Evolutionary conservation across 2,329 filamentous ascomycete species (phyloP).

Genomic region (Exophiala dermatitidis): DNA sequence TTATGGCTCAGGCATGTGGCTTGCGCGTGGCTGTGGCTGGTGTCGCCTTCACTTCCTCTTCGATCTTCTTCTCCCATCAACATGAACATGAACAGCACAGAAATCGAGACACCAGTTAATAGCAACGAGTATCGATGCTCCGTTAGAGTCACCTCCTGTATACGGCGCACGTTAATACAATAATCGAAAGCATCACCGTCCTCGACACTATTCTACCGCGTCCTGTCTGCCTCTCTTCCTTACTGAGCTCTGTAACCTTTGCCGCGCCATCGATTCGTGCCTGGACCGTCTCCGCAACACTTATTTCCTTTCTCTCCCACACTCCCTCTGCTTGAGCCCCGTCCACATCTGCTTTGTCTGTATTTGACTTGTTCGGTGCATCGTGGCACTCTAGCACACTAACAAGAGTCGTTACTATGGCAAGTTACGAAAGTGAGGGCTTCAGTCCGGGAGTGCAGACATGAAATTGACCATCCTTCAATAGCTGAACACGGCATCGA

Average conservation of each 20-base stretch:
- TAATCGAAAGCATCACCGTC: not conserved
- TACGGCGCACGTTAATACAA: not conserved
- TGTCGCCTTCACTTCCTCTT: too few species aligned
- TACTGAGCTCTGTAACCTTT: not conserved
- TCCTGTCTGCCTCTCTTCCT: not conserved
- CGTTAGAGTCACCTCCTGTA: too few species aligned
- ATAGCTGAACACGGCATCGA: slow-evolving; percentile 27
- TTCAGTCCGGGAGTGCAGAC: not conserved
- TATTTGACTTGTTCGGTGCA: not conserved
- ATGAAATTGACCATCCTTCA: slow-evolving; percentile 1
- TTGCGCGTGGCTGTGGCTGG: too few species aligned
- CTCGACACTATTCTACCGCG: not conserved
- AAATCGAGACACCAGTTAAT: too few species aligned
- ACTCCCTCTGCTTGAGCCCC: slow-evolving; percentile 1
- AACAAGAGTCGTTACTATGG: slow-evolving; percentile 14
- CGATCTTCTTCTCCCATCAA: too few species aligned
- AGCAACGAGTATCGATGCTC: too few species aligned
- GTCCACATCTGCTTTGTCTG: not conserved
- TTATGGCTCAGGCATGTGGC: too few species aligned
- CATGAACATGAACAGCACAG: too few species aligned
- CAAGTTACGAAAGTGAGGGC: slow-evolving; percentile 28
- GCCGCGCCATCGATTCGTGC: slow-evolving; percentile 22
- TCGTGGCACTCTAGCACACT: not conserved
- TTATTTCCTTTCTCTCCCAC: slow-evolving; percentile 2
- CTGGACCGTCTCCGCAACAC: slow-evolving; percentile 6